Base-by-base conservation (phyloP, 768 basidiomycete species). In the Punctularia strigosozonata region DNA sequence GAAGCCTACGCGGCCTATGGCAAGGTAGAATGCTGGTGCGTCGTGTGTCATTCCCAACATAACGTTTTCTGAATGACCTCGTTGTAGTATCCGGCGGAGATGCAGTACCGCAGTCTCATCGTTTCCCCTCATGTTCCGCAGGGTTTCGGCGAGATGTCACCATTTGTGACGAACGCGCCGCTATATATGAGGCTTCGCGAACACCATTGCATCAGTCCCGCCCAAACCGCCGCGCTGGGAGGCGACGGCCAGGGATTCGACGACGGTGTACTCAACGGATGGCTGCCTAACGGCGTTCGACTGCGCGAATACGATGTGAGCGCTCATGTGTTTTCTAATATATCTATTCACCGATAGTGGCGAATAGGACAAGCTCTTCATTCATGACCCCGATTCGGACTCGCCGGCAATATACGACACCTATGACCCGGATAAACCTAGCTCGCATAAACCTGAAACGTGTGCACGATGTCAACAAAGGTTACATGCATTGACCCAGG, bases 21-120 rank as follows among this genome's bases (percentile, higher is more conserved):
- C 67, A 76, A 42, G 81, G 82, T 3, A 62, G 73, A 15, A 65
- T 79, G 54, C 57, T 75, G 39, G 79, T 81, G 38, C 42, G 76
- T 68, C 39, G 13, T 38, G 18, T 15, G 22, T 34, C 33, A 19
- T 34, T 8, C 10, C 8, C 20, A 8, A 8, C 8, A 19, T 34
- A 10, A 19, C 23, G 38, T 13, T 17, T 13, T 17, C 38, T 39
- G 28, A 30, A 22, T 30, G 28, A 37, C 41, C 24, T 39, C 13
- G 30, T 25, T 36, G 25, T 39, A 64, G 64, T 51, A 62, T 3
- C 64, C 65, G 5, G 54, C 54, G 25, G 45, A 59, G 19, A 20
- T 37, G 22, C 43, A 47, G 20, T 63, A 61, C 45, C 47, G 50
- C 28, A 43, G 41, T 12, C 53, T 65, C 32, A 47, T 58, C 13